phyloP scores from a whole-genome alignment of 371 early-diverging fungal genomes.

The Zopfochytrium polystomum region DNA sequence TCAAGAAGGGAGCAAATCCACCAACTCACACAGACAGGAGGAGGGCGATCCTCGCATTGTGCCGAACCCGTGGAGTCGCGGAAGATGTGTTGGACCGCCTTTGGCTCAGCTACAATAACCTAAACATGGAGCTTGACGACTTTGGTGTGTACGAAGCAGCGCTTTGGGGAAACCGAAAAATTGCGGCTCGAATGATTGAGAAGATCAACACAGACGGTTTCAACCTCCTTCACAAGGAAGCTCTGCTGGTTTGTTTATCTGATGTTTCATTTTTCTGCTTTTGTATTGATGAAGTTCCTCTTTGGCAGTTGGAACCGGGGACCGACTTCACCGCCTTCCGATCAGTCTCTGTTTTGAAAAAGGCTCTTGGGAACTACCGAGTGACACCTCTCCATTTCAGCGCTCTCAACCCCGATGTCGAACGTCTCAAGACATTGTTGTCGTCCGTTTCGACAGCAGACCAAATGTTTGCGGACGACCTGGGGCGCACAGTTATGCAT shows the following conservation, averaged over 20 bases:
- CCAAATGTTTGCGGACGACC: slow-evolving; percentile 34
- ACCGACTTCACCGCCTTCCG: slow-evolving; percentile 40
- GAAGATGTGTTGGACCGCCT: slow-evolving; percentile 1
- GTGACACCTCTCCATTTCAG: slow-evolving; percentile 49
- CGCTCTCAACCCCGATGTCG: slow-evolving; percentile 40
- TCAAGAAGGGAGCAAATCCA: slow-evolving; percentile 2
- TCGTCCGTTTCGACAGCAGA: slow-evolving; percentile 37
- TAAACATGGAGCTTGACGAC: slow-evolving; percentile 36
- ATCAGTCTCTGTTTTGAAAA: slow-evolving; percentile 51
- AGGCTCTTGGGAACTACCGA: slow-evolving; percentile 31
- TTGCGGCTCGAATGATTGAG: slow-evolving; percentile 41
- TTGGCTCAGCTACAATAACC: background rate
- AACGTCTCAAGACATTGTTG: slow-evolving; percentile 44
- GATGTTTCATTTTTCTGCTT: slow-evolving; percentile 12
- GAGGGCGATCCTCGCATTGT: background rate
- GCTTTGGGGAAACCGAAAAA: slow-evolving; percentile 42
- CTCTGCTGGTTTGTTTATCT: slow-evolving; percentile 36
- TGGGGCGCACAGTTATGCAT: slow-evolving; percentile 53
- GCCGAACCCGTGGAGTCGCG: background rate
- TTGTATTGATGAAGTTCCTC: slow-evolving; percentile 52
- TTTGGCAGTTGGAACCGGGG: slow-evolving; percentile 22
- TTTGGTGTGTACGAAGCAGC: slow-evolving; percentile 44
- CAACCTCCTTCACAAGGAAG: slow-evolving; percentile 51
- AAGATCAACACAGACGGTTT: slow-evolving; percentile 30
- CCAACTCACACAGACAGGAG: background rate